Evolutionary conservation across 2,329 filamentous ascomycete genomes (phyloP), one percentile per base, ranked within the genome.

Genomic region (Penicillium sp.): DNA sequence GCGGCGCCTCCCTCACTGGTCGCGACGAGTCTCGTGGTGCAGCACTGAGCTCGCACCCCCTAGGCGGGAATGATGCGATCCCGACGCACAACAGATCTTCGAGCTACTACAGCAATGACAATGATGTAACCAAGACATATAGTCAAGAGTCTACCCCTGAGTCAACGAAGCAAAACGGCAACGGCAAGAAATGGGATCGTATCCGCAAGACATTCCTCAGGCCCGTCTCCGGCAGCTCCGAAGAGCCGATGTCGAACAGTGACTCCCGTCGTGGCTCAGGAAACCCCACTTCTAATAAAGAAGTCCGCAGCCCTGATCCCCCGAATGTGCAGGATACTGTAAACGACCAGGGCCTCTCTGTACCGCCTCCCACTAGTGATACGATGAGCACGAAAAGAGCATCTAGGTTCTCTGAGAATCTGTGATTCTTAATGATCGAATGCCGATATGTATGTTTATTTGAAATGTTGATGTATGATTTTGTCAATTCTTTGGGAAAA

Each of bases 371-470:
- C n/a, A 52, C 63, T 42, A 56, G 55, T n/a, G 68, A 69, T 13
- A 67, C 64, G 38, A 52, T 62, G 40, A 66, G 63, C 50, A 59
- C 66, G 13, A 63, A 58, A 11, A 65, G 71, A 6, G 70, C 70
- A 41, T 74, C 71, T 2, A 61, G 69, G 44, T 74, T 74, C 51
- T 73, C 70, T 1, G 71, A 74, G 40, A 69, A 72, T 59, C 50
- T 74, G 48, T 74, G 53, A 67, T 61, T 11, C 11, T 59, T 18
- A 42, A 14, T 6, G 55, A 8, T 48, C 56, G 19, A 23, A 34
- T 57, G 34, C 16, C 59, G 45, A 44, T 56, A 18, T 50, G 49
- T 55, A n/a, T 47, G 19, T 55, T 41, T 19, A 49, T 42, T 42
- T 41, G 9, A 30, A 48, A 49, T 16, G 27, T 49, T 16, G 11